phyloP scores from a whole-genome alignment of 2,329 filamentous ascomycete species.

The Saccharata proteae region DNA sequence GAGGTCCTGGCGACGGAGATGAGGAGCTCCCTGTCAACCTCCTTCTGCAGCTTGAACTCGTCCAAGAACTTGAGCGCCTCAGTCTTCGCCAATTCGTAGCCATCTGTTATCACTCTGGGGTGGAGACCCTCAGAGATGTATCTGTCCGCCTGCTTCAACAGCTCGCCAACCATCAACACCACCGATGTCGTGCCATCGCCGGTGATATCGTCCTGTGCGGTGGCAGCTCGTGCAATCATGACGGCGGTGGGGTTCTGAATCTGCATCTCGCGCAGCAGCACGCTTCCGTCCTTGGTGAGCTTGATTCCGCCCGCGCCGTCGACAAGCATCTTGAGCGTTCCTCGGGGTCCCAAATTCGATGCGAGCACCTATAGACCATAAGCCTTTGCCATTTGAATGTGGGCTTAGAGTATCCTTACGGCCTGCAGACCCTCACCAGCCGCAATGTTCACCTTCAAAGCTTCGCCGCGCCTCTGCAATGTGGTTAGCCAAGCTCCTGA shows the following conservation, averaged over 20 bases:
- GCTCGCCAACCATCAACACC: conserved; percentile 86
- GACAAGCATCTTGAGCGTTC: conserved; percentile 87
- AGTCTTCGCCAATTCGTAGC: conserved; percentile 90
- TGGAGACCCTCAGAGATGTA: conserved; percentile 96
- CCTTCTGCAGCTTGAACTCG: conserved; percentile 74
- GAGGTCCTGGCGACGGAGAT: conserved; percentile 89
- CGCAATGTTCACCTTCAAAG: conserved; percentile 90
- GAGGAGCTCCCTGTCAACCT: conserved; percentile 87
- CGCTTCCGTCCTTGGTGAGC: conserved; percentile 96
- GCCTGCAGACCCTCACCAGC: conserved; percentile 69
- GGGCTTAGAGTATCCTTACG: too few species aligned
- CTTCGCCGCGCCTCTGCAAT: conserved; percentile 81
- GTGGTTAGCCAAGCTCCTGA: conserved; percentile 38
- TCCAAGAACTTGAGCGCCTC: conserved; percentile 95
- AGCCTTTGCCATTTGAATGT: too few species aligned
- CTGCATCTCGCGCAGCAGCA: conserved; percentile 66
- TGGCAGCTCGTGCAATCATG: conserved; percentile 71
- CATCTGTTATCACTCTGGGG: conserved; percentile 91
- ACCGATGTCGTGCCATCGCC: conserved; percentile 97
- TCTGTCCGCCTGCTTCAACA: conserved; percentile 93
- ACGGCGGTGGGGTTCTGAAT: conserved; percentile 97
- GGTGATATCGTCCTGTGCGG: conserved; percentile 95
- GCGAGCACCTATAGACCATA: conserved; percentile 67
- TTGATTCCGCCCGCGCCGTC: conserved; percentile 70
- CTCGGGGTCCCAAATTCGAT: conserved; percentile 86